These are phyloP conservation scores for Penicillium daleae DNA, from an alignment of 495 filamentous ascomycete genomes.

Conservation along the genomic window DNA sequence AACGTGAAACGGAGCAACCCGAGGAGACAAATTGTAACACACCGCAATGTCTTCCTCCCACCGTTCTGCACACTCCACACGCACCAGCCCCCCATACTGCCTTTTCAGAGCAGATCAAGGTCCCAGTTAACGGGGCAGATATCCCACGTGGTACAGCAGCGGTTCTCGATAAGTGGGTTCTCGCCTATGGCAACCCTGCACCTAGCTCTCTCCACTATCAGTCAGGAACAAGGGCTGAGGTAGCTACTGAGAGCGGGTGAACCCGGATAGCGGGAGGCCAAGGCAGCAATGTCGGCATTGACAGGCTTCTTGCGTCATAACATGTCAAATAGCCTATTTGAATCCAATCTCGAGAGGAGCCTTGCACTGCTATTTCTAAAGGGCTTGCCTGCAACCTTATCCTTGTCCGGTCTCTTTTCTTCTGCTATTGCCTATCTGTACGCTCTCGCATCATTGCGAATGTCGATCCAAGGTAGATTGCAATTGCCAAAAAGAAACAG, in stretches of 20 bases:
- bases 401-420: background rate
- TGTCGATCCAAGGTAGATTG: background rate
- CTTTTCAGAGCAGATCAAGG: conserved; percentile 15
- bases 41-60: conserved; percentile 15
- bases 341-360: background rate
- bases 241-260: background rate
- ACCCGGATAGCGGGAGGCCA: background rate
- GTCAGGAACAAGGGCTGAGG: background rate
- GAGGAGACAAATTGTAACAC: conserved; percentile 6
- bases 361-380: background rate
- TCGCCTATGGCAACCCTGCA: conserved; percentile 2
- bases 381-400: background rate
- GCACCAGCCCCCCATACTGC: conserved; percentile 19
- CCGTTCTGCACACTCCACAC: background rate
- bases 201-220: conserved; percentile 9
- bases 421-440: background rate
- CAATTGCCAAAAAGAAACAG: background rate
- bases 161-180: conserved; percentile 8
- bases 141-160: conserved; percentile 28
- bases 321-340: background rate
- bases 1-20: background rate
- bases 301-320: background rate
- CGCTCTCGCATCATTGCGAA: background rate
- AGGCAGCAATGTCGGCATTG: background rate
- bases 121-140: conserved; percentile 18